phyloP scores from a whole-genome alignment of 140 eudicot species.

The Flaveria floridana region DNA sequence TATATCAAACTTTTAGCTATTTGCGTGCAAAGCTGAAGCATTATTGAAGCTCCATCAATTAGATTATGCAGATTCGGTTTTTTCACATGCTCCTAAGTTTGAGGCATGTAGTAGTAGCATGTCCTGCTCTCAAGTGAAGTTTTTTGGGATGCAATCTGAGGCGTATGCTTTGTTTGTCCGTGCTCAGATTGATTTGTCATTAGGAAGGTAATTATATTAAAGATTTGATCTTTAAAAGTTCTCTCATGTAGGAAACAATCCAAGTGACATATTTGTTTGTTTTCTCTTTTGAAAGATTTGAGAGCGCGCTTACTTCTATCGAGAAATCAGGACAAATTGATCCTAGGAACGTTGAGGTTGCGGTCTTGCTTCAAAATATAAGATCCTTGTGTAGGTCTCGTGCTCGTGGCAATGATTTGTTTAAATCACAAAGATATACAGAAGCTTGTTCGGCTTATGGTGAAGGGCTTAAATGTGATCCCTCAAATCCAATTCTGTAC shows the following conservation, averaged over 20 bases:
- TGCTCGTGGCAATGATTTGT: slow-evolving; percentile 85
- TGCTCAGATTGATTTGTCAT: slow-evolving; percentile 75
- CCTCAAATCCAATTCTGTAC: slow-evolving; percentile 77
- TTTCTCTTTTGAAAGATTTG: slow-evolving; percentile 60
- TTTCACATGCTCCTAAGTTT: slow-evolving; percentile 48
- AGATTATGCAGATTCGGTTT: slow-evolving; percentile 53
- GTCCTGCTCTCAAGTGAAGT: slow-evolving; percentile 55
- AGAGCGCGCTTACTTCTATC: slow-evolving; percentile 52
- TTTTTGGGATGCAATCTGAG: slow-evolving; percentile 79
- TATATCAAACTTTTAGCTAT: slow-evolving; percentile 53
- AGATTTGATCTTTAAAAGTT: background rate
- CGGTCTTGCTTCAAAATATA: slow-evolving; percentile 53
- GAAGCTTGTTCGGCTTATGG: slow-evolving; percentile 93
- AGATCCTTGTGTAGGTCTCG: slow-evolving; percentile 66
- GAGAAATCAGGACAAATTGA: slow-evolving; percentile 69
- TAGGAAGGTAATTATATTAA: slow-evolving; percentile 66
- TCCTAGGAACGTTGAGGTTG: slow-evolving; percentile 55
- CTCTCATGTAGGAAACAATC: slow-evolving; percentile 20
- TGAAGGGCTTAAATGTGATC: slow-evolving; percentile 77
- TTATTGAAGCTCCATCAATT: slow-evolving; percentile 67
- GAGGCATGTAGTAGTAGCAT: slow-evolving; percentile 34
- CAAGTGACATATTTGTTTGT: slow-evolving; percentile 12
- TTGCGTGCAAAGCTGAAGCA: slow-evolving; percentile 92
- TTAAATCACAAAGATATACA: slow-evolving; percentile 74
- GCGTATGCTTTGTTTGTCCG: slow-evolving; percentile 63